Evolutionary conservation across 108 stramenopile genomes (phyloP), one percentile per base, ranked within the genome.

Genomic region (Schizochytrium sp.): DNA sequence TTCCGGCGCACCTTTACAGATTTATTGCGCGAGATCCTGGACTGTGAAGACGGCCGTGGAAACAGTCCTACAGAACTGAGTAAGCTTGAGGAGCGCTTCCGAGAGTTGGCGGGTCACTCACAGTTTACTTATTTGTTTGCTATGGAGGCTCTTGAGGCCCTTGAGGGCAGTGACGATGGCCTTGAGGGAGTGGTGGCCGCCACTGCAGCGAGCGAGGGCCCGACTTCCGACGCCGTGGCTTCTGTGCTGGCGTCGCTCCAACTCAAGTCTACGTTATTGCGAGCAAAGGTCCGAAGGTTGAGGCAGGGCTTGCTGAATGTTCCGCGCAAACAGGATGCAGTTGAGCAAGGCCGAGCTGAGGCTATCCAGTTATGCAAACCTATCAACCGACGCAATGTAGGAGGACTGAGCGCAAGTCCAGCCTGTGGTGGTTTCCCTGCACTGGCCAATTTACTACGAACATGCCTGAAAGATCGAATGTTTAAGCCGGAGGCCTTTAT

Each of bases 31-130:
- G 76, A 55, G 2, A 83, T 83, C 28, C 53, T 83, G 45, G 76
- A 83, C 50, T 83, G 47, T 40, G 76, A 83, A 47, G 76, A 49
- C 5, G n/a, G 50, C 53, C 47, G 76, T 3, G 50, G 50, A 17
- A 55, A 2, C 15, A 83, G 76, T 53, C 76, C 76, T 40, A 28
- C 76, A 5, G 50, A 83, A 28, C 47, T 83, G 17, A 19, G 17
- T 4, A 83, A 83, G 76, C 5, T 83, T 47, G 76, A 83, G 76
- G 76, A 83, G 76, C 76, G 76, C 50, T 55, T 83, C 53, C 76
- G 76, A 17, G 76, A 83, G 76, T 40, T 83, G 15, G 47, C 76
- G 5, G 76, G 76, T n/a, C 53, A 83, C 53, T 83, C 76, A 40
- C 76, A 83, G 53, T 83, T 55, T 53, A 83, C 76, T 10, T 83